A percentile compares a stretch with the other conserved stretches of the same genome.
Evolutionary conservation across 2,329 filamentous ascomycete species (phyloP).

Genomic region (Diatrype stigma): DNA sequence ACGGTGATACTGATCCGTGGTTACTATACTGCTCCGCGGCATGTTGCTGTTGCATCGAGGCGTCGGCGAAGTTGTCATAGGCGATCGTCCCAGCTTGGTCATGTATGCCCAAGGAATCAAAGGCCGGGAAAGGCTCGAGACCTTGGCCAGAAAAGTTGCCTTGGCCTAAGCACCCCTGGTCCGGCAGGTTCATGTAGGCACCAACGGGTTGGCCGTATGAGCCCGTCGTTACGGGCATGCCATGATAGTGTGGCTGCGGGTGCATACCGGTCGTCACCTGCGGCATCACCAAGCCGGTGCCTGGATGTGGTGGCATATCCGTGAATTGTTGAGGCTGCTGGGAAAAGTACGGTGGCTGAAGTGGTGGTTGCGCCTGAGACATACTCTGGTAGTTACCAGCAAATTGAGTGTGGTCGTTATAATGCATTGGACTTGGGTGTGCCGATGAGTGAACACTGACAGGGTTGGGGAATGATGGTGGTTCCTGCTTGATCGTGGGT

Average conservation of each 20-base stretch:
- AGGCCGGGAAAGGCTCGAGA: constrained; percentile 33
- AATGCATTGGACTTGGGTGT: constrained; percentile 15
- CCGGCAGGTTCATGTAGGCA: constrained; percentile 28
- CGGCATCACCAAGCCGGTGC: constrained; percentile 18
- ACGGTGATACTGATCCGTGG: constrained; percentile 40
- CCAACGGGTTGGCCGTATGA: constrained; percentile 20
- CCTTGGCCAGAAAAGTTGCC: constrained; percentile 8
- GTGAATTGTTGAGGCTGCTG: constrained; percentile 12
- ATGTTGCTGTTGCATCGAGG: constrained; percentile 17
- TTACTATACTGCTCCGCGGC: constrained; percentile 33
- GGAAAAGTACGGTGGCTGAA: constrained; percentile 19
- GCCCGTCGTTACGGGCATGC: constrained; percentile 27
- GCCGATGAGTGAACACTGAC: constrained; percentile 11
- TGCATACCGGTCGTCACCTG: constrained; percentile 11
- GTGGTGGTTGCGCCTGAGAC: constrained; percentile 10
- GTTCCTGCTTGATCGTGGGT: constrained; percentile 29
- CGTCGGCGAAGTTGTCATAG: constrained; percentile 30
- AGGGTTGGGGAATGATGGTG: constrained; percentile 15
- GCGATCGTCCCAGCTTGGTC: constrained; percentile 22
- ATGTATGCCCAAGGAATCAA: constrained; percentile 36
- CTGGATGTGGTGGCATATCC: constrained; percentile 13
- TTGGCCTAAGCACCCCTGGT: constrained; percentile 9
- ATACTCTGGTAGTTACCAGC: constrained; percentile 13
- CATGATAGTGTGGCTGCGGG: constrained; percentile 23
- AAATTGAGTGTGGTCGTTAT: constrained; percentile 9